Conservation (phyloP, 768 basidiomycete species). For the Pleurotus cornucopiae region DNA sequence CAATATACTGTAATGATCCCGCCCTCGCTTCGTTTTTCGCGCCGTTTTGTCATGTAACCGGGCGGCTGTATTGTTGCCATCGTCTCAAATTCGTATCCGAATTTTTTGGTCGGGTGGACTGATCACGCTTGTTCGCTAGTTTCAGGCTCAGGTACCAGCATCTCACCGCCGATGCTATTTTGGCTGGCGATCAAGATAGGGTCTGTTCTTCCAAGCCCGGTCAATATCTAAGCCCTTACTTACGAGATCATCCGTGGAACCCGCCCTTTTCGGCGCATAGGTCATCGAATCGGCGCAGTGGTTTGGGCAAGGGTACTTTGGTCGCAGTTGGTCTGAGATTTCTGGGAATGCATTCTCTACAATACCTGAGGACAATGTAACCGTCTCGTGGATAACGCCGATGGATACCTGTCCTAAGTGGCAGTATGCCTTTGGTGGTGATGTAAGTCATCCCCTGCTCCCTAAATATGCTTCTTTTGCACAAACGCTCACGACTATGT, state of each 20-base stretch:
- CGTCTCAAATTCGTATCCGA: not conserved
- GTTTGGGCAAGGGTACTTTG: slow-evolving; percentile 35
- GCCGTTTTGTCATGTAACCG: not conserved
- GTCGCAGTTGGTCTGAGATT: slow-evolving; percentile 22
- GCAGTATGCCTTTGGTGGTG: slow-evolving; percentile 25
- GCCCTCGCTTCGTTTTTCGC: not conserved
- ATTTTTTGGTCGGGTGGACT: not conserved
- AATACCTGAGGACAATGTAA: slow-evolving; percentile 27
- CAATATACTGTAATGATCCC: not conserved
- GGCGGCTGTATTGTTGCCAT: not conserved
- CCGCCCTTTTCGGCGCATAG: not conserved
- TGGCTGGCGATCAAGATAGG: slow-evolving; percentile 28
- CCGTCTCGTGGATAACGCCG: slow-evolving; percentile 38
- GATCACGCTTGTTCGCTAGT: slow-evolving; percentile 10
- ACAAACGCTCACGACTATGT: not conserved
- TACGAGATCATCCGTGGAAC: not conserved
- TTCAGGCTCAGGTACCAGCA: slow-evolving; percentile 27
- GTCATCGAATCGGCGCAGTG: slow-evolving; percentile 38
- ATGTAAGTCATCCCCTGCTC: slow-evolving; percentile 11
- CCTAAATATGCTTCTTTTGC: not conserved
- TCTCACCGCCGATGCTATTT: slow-evolving; percentile 18
- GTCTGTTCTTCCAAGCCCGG: slow-evolving; percentile 9
- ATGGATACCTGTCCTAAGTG: slow-evolving; percentile 34
- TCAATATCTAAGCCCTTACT: not conserved
- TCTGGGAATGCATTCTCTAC: slow-evolving; percentile 17